phyloP scores from a whole-genome alignment of 2,329 filamentous ascomycete species.

The Verticillium nonalfalfae region DNA sequence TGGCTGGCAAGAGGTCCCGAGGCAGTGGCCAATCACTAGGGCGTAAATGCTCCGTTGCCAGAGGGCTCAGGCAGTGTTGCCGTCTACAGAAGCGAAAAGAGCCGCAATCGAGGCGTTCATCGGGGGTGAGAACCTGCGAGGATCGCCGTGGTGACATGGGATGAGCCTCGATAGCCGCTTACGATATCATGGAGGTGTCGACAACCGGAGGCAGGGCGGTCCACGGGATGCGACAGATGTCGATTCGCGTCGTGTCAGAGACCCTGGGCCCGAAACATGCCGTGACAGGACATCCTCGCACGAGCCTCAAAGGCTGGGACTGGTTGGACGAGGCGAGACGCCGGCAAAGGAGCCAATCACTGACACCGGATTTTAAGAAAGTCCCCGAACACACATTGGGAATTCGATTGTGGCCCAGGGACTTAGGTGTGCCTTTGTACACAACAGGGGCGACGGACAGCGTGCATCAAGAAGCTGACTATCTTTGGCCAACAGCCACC shows the following conservation, averaged over 20 bases:
- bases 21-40: constrained; percentile 2
- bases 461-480: not conserved
- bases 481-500: no score
- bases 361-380: not conserved
- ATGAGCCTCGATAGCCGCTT: not conserved
- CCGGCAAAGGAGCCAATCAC: not conserved
- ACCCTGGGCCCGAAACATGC: constrained; percentile 28
- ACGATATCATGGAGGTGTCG: not conserved
- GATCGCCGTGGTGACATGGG: not conserved
- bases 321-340: not conserved
- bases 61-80: constrained; percentile 1
- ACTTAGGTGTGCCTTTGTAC: no score
- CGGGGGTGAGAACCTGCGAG: not conserved
- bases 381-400: not conserved
- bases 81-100: not conserved
- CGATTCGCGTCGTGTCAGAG: constrained; percentile 24
- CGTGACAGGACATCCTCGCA: not conserved
- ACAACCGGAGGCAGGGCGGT: not conserved
- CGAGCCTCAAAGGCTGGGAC: not conserved
- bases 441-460: not conserved
- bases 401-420: no score
- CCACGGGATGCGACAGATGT: not conserved
- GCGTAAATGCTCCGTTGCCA: constrained; percentile 4
- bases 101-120: not conserved
- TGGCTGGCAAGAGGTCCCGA: not conserved